Conservation (phyloP, 1,284 basidiomycete genomes). For the Acaromyces ingoldii region DNA sequence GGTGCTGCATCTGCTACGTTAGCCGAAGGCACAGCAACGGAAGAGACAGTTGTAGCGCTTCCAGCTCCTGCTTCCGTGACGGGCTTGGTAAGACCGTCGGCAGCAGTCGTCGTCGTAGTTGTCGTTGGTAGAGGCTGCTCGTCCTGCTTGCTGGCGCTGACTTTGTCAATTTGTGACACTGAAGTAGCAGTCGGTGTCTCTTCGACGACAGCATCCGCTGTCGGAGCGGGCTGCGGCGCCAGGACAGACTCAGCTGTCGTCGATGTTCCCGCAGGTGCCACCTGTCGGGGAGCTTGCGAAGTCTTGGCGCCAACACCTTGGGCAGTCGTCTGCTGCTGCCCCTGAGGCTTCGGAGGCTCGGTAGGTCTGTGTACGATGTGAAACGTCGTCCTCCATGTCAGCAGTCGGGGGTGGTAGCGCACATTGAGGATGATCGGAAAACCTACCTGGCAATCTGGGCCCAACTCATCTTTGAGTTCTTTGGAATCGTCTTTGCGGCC, state of each 20-base stretch:
- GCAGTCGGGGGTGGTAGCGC: not conserved
- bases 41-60: not conserved
- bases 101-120: too few relatives aligned
- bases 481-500: slow-evolving; percentile 6
- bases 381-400: not conserved
- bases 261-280: not conserved
- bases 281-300: too few relatives aligned
- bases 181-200: too few relatives aligned
- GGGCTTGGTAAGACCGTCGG: too few relatives aligned
- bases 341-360: slow-evolving; percentile 33
- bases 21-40: not conserved
- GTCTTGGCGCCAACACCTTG: too few relatives aligned
- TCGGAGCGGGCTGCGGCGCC: not conserved
- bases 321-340: too few relatives aligned
- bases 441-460: slow-evolving; percentile 47
- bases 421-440: too few relatives aligned
- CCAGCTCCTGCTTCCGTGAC: not conserved
- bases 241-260: not conserved
- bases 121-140: too few relatives aligned
- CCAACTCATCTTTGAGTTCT: slow-evolving; percentile 38
- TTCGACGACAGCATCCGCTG: too few relatives aligned
- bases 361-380: slow-evolving; percentile 3
- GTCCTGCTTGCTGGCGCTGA: too few relatives aligned
- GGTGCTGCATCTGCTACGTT: not conserved
- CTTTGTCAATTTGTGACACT: too few relatives aligned